Conservation (phyloP, 306 rosid species). For the peach (Prunus persica) region DNA sequence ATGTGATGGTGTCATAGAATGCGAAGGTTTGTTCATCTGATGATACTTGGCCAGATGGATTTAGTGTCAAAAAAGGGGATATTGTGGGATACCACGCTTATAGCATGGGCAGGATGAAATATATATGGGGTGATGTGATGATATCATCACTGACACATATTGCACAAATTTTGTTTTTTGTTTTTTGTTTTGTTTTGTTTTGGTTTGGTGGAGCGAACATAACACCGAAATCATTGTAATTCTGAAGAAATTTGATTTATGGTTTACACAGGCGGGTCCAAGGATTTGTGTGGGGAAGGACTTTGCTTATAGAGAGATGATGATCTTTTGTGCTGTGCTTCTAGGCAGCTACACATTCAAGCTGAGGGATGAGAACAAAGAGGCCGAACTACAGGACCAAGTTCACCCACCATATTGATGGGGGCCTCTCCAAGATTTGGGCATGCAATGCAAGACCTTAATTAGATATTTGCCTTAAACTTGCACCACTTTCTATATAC, state of each 20-base stretch:
- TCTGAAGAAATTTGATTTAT: background rate
- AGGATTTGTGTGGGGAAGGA: slow-evolving; percentile 19
- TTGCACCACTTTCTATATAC: no score
- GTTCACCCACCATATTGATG: no score
- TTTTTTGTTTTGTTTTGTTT: no score
- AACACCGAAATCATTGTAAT: background rate
- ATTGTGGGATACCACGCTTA: slow-evolving; percentile 21
- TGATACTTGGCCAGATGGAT: slow-evolving; percentile 33
- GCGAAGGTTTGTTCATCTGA: slow-evolving; percentile 22
- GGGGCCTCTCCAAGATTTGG: no score
- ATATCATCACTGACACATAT: background rate
- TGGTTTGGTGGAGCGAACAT: no score
- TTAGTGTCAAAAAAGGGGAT: slow-evolving; percentile 26
- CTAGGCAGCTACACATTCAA: no score
- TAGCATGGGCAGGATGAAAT: slow-evolving; percentile 36
- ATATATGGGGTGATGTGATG: slow-evolving; percentile 24
- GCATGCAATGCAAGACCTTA: no score
- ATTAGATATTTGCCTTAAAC: no score
- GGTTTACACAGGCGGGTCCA: slow-evolving; percentile 13
- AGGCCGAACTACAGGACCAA: no score
- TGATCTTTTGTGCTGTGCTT: no score
- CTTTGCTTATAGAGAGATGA: background rate
- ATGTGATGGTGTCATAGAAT: slow-evolving; percentile 4
- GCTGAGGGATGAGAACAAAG: no score
- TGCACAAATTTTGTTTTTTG: background rate